Evolutionary conservation across 106 monocot species (phyloP).

Genomic region (Agapanthus africanus): DNA sequence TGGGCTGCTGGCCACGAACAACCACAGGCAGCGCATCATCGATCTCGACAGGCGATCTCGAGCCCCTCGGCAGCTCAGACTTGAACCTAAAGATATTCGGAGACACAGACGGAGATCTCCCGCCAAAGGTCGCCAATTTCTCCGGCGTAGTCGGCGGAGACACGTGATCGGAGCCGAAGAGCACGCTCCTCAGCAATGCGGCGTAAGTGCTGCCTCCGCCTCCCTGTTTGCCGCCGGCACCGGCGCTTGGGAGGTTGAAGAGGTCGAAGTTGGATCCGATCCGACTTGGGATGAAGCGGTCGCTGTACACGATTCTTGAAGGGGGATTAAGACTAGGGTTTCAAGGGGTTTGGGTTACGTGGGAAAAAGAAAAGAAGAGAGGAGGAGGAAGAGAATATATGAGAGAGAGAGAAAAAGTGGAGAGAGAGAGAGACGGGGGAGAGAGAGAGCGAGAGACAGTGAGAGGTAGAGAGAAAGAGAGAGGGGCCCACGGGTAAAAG

Average conservation of each 20-base stretch:
- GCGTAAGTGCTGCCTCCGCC: slow-evolving; percentile 38
- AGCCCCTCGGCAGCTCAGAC: slow-evolving; percentile 50
- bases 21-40: slow-evolving; percentile 48
- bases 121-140: neutral
- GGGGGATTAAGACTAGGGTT: no score
- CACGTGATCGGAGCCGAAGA: slow-evolving; percentile 49
- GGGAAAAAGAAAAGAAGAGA: no score
- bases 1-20: slow-evolving; percentile 27
- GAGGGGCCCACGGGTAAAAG: no score
- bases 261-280: slow-evolving; percentile 68
- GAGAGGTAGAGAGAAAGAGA: no score
- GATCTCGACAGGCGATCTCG: slow-evolving; percentile 20
- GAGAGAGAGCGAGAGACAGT: no score
- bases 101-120: slow-evolving; percentile 26
- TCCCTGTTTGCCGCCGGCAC: slow-evolving; percentile 10
- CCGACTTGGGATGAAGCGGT: slow-evolving; percentile 73
- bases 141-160: slow-evolving; percentile 33
- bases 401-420: no score
- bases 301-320: slow-evolving; percentile 51
- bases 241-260: slow-evolving; percentile 34
- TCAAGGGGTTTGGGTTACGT: no score
- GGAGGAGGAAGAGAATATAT: no score
- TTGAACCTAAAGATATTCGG: slow-evolving; percentile 82
- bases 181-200: slow-evolving; percentile 46
- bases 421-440: no score